Conservation (phyloP, 768 basidiomycete species). For the Pisolithus tinctorius region DNA sequence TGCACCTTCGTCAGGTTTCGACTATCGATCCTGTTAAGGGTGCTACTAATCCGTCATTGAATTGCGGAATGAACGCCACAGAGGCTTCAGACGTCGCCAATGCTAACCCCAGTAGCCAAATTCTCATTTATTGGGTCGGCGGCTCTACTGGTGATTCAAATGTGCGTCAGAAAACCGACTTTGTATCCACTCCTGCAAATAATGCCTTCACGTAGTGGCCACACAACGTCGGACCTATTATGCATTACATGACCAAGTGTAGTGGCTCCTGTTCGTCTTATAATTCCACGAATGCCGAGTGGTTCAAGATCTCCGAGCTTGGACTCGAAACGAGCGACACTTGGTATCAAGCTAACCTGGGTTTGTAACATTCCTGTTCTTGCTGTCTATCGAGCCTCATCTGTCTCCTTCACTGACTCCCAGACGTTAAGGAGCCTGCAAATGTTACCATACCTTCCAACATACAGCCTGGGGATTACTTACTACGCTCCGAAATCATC, state of each 20-base stretch:
- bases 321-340: slow-evolving; percentile 31
- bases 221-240: slow-evolving; percentile 59
- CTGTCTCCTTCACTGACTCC: neutral
- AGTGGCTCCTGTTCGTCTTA: slow-evolving; percentile 50
- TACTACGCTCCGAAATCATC: slow-evolving; percentile 75
- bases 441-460: slow-evolving; percentile 40
- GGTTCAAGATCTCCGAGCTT: slow-evolving; percentile 66
- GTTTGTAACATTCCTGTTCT: slow-evolving; percentile 29
- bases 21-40: slow-evolving; percentile 50
- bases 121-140: slow-evolving; percentile 51
- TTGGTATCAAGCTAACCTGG: slow-evolving; percentile 47
- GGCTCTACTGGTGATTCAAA: slow-evolving; percentile 31
- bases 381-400: neutral
- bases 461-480: slow-evolving; percentile 61
- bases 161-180: slow-evolving; percentile 15
- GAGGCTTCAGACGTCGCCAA: slow-evolving; percentile 43
- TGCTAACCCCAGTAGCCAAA: slow-evolving; percentile 51
- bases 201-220: slow-evolving; percentile 32
- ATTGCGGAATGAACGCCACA: slow-evolving; percentile 52
- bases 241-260: slow-evolving; percentile 70
- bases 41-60: slow-evolving; percentile 45
- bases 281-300: slow-evolving; percentile 50
- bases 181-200: neutral
- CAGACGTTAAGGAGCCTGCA: slow-evolving; percentile 33
- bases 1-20: slow-evolving; percentile 12